Evolutionary conservation across 495 filamentous ascomycete species (phyloP), one percentile per base, ranked within the genome.

Genomic region (Penicillium riverlandense): DNA sequence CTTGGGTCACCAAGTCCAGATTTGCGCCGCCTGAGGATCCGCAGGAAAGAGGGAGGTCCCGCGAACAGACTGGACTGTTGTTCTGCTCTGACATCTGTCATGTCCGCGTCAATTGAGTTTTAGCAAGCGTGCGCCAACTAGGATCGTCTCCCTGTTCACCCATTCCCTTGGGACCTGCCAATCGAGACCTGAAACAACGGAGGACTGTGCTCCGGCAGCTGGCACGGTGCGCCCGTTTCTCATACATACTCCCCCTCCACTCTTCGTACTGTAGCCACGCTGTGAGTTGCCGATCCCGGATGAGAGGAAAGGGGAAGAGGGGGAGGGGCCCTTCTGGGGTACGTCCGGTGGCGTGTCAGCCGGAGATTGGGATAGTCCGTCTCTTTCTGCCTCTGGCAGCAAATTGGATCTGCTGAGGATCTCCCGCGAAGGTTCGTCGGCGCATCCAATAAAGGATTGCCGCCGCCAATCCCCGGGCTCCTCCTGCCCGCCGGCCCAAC

Each of bases 391-490:
- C 4, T 22, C 22, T 22, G 4, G 22, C 22, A 22, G 22, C 22
- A 22, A 22, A 14, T 55, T 63, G 47, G 66, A 67, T 67, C 66
- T 66, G 51, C 60, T 54, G 60, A 55, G 66, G 66, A 70, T 70
- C 66, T 67, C 66, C 66, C 66, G 66, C 52, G 59, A 65, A 61
- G 54, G 57, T 67, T 67, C 61, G 40, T 13, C 39, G 40, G 50
- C 51, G 40, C 33, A 52, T 45, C 49, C 52, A 61, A 61, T 59
- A 50, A 41, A 36, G 44, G 48, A 52, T 33, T 50, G 42, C 27
- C 35, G 30, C 47, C 47, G 45, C 52, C 50, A 22, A 22, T 22
- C 22, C 22, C 22, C 22, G 22, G 22, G 22, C 22, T 22, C 22
- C 22, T 22, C 22, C 4, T 22, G 22, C 22, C 22, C 22, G 22